Percentiles rank a stretch among this genome's conserved stretches.
Evolutionary conservation across 1,284 basidiomycete genomes (phyloP).

Genomic region (Pascua sp.): DNA sequence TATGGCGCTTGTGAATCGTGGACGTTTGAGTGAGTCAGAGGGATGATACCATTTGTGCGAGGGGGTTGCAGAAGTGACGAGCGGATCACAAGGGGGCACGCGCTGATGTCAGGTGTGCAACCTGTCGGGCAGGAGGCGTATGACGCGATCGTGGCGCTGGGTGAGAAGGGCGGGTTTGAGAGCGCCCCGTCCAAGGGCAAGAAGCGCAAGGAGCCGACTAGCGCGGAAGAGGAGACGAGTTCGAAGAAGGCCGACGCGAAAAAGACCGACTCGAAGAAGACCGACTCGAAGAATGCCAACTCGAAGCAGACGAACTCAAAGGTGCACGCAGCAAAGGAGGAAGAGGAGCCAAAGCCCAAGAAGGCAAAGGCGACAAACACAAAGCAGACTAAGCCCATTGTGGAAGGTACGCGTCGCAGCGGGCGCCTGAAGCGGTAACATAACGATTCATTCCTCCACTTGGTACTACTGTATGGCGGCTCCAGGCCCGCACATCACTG

Average conservation of each 20-base stretch:
- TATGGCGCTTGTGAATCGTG: conserved; percentile 79
- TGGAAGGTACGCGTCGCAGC: conserved; percentile 14
- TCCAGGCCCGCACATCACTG: too few species aligned
- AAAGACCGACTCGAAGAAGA: background rate
- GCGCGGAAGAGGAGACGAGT: background rate
- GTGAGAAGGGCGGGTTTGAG: conserved; percentile 60
- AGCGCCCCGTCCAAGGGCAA: conserved; percentile 2
- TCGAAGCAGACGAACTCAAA: background rate
- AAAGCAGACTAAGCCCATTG: background rate
- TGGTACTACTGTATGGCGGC: too few species aligned
- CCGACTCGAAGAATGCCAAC: background rate
- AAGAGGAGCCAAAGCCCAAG: background rate
- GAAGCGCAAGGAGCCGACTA: background rate
- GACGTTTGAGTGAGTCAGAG: conserved; percentile 68
- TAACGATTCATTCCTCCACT: too few species aligned
- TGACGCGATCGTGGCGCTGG: conserved; percentile 63
- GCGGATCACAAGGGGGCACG: too few species aligned
- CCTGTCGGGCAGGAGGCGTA: conserved; percentile 69
- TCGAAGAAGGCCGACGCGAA: background rate
- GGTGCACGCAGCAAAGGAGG: background rate
- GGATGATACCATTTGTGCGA: too few species aligned
- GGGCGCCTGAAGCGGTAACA: conserved; percentile 1
- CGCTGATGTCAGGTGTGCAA: conserved; percentile 54
- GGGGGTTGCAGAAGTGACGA: background rate
- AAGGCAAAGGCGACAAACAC: conserved; percentile 4